Conservation (phyloP, 2,329 filamentous ascomycete genomes). For the Scedosporium minutisporum region DNA sequence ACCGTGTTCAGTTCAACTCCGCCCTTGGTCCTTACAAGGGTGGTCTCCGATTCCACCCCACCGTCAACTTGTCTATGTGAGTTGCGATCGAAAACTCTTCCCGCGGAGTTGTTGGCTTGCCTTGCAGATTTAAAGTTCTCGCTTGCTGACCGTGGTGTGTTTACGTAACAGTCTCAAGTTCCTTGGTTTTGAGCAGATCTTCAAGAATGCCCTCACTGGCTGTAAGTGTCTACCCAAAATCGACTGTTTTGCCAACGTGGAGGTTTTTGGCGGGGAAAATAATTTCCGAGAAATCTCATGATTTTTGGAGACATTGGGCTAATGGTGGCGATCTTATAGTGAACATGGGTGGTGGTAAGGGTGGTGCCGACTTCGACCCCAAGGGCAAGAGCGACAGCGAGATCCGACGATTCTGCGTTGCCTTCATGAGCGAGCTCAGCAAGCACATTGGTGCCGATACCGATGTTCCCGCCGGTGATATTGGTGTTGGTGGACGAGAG, state of each 20-base stretch:
- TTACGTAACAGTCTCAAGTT: conserved; percentile 64
- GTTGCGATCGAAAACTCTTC: conserved; percentile 10
- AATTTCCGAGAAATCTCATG: background rate
- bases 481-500: conserved; percentile 85
- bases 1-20: conserved; percentile 97
- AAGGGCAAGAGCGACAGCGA: conserved; percentile 97
- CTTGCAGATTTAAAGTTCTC: background rate
- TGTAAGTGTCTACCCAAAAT: conserved; percentile 44
- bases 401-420: conserved; percentile 92
- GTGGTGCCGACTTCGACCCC: conserved; percentile 96
- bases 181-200: conserved; percentile 97
- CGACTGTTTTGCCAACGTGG: background rate
- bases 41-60: conserved; percentile 87
- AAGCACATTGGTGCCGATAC: conserved; percentile 95
- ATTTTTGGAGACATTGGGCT: background rate
- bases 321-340: conserved; percentile 16
- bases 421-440: conserved; percentile 93
- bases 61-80: conserved; percentile 64
- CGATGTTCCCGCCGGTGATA: conserved; percentile 94
- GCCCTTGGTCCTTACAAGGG: conserved; percentile 97
- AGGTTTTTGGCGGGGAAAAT: background rate
- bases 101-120: background rate
- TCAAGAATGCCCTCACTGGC: conserved; percentile 98
- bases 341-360: conserved; percentile 91
- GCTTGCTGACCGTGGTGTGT: conserved; percentile 26